These are phyloP conservation scores for Pythium plurisporium DNA, from an alignment of 352 stramenopile genomes.

Conservation along the genomic window DNA sequence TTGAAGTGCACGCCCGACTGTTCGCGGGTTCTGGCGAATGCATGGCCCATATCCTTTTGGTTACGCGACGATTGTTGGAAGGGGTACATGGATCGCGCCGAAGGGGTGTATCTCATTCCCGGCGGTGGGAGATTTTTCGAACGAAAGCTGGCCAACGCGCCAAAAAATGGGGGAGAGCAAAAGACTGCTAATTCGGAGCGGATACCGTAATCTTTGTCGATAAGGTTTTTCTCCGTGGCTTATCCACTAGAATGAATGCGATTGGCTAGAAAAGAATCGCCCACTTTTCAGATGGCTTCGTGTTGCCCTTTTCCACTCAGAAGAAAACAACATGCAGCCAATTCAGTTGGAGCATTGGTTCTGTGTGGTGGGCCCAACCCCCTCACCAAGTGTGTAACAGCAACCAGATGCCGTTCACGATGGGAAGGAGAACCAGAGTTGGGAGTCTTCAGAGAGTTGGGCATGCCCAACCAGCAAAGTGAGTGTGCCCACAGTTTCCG, in stretches of 20 bases:
- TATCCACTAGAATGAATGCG: neutral
- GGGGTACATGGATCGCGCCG: too few species aligned
- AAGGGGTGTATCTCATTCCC: too few species aligned
- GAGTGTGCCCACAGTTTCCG: too few species aligned
- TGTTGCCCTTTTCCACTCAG: conserved; percentile 21
- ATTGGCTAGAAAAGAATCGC: conserved; percentile 1
- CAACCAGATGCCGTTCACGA: conserved; percentile 3
- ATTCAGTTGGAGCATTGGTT: too few species aligned
- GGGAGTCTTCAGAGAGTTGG: neutral
- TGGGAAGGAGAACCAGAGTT: too few species aligned
- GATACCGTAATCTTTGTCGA: neutral
- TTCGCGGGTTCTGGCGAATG: conserved; percentile 7
- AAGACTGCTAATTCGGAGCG: too few species aligned
- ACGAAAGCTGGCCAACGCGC: conserved; percentile 1
- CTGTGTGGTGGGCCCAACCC: neutral
- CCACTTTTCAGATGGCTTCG: conserved; percentile 13
- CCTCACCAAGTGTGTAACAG: conserved; percentile 9
- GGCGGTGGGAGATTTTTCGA: neutral
- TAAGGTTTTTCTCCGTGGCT: neutral
- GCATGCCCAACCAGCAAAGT: too few species aligned
- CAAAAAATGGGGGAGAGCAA: conserved; percentile 5
- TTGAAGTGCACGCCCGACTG: conserved; percentile 11
- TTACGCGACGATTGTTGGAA: too few species aligned
- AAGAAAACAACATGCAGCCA: too few species aligned
- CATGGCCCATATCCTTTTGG: conserved; percentile 8